Base-by-base conservation (phyloP, 345 rosid genomes). In the Geranium rotundifolium region DNA sequence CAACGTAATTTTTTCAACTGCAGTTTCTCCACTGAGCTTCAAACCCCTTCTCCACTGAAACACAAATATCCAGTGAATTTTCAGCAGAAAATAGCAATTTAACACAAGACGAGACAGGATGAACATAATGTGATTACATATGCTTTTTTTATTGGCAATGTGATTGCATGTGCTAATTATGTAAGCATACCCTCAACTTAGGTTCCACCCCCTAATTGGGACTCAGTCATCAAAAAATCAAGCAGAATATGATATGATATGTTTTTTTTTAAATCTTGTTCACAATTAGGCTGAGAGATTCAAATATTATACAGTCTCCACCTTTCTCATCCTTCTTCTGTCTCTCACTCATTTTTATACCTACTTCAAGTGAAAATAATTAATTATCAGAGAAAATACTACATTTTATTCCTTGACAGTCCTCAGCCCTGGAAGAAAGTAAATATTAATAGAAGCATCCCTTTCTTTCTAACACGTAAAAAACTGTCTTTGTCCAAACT, bases 41-140 rank as follows among this genome's bases (percentile, higher is more conserved):
- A 93, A 80, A 60, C 97, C 96, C 72, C 84, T 90, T 77, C 99
- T 88, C 97, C 99, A 93, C 99, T 93, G 82, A 59, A 68, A 79
- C 54, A 66, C 52, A 29, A 46, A 46, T 46, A 49, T 23, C 19
- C 20, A 59, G 31, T 52, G 46, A 54, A 50, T 15, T 0, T 50
- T 23, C 41, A 50, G 57, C 19, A 57, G 13, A 17, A 39, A n/a
- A 34, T 9, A 29, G 29, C 7, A 46, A 57, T 50, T 10, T 10
- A 37, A 37, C 46, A 37, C 46, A 37, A 37, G 12, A 37, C 7
- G 46, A 37, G 46, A 37, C 15, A 46, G 16, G 12, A 46, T 46
- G 52, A 46, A 46, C 52, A 46, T 46, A 46, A 9, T 14, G 12
- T 46, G 16, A 46, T 46, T 14, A 46, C 52, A 46, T 46, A 46